Evolutionary conservation across 805 yeast genomes (phyloP).

Genomic region (Metschnikowia colocasiae): DNA sequence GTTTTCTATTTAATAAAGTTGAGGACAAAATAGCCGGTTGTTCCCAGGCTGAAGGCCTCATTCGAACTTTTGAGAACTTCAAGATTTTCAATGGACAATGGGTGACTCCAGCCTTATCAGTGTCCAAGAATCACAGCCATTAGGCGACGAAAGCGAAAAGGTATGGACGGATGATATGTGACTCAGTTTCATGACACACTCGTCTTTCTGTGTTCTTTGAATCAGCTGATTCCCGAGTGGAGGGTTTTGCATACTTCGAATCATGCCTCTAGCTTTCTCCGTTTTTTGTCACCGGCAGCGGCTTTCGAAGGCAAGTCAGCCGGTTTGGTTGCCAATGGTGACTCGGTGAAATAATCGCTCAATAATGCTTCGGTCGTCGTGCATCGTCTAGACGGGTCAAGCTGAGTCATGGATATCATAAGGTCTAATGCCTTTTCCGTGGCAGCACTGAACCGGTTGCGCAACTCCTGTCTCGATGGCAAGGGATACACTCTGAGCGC

Average conservation of each 20-base stretch:
- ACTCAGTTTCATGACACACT: no score
- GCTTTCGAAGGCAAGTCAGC: conserved; percentile 52
- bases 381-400: conserved; percentile 77
- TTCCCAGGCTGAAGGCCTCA: no score
- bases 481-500: conserved; percentile 74
- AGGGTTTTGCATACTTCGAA: background rate
- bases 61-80: no score
- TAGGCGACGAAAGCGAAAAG: no score
- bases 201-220: no score
- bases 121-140: no score
- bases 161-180: no score
- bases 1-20: background rate
- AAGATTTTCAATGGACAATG: no score
- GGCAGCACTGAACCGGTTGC: conserved; percentile 86
- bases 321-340: conserved; percentile 73
- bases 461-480: conserved; percentile 74
- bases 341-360: conserved; percentile 66
- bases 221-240: no score
- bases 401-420: conserved; percentile 63
- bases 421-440: conserved; percentile 78
- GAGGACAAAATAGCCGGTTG: no score
- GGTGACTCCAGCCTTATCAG: no score
- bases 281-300: conserved; percentile 18
- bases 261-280: conserved; percentile 14
- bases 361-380: conserved; percentile 59